These are phyloP conservation scores for Sporothrix mexicana DNA, from an alignment of 2,329 filamentous ascomycete genomes.

Conservation along the genomic window DNA sequence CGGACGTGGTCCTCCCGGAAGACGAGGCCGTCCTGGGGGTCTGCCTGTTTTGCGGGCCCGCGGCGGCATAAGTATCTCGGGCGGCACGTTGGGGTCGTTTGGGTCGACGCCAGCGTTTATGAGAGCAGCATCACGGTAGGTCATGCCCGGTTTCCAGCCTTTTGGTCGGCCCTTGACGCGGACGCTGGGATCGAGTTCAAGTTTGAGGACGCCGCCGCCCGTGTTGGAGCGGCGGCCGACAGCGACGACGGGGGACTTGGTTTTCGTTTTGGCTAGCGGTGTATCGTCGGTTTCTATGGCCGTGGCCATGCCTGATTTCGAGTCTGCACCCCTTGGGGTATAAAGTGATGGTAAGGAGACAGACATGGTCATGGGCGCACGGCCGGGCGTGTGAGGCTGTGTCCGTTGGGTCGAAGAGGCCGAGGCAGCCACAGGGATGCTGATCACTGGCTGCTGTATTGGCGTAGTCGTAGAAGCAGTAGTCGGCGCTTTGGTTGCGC, in stretches of 20 bases:
- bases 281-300: neutral
- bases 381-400: conserved; percentile 7
- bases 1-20: neutral
- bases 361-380: neutral
- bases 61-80: conserved; percentile 30
- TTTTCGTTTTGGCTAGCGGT: neutral
- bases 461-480: neutral
- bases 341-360: conserved; percentile 17
- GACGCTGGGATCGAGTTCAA: neutral
- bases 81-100: conserved; percentile 20
- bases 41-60: conserved; percentile 33
- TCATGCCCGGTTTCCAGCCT: conserved; percentile 51
- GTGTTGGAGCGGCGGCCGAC: conserved; percentile 28
- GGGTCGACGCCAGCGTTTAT: conserved; percentile 35
- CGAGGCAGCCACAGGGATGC: neutral
- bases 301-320: neutral
- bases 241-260: conserved; percentile 18
- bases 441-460: conserved; percentile 11
- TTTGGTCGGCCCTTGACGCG: conserved; percentile 53
- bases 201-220: too few relatives aligned
- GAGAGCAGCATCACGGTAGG: conserved; percentile 40
- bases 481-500: neutral
- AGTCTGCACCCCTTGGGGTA: neutral
- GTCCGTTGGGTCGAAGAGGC: neutral
- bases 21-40: conserved; percentile 26